These are phyloP conservation scores for Aspergillus nidulans DNA, from an alignment of 495 filamentous ascomycete species.

Conservation along the genomic window DNA sequence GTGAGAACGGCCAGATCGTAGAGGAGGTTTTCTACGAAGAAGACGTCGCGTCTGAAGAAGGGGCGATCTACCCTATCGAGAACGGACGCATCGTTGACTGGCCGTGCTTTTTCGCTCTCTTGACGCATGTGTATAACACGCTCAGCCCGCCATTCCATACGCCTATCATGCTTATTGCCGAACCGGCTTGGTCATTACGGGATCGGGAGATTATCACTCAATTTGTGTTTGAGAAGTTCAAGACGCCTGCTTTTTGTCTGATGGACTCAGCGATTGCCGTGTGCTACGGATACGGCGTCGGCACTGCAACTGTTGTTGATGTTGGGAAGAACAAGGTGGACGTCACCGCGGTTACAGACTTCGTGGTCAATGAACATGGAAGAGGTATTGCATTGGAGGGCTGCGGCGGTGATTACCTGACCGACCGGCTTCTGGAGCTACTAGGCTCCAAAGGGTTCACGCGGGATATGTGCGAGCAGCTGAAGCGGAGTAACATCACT, in stretches of 20 bases:
- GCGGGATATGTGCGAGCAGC: constrained; percentile 87
- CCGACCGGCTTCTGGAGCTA: constrained; percentile 63
- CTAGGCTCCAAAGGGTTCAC: constrained; percentile 68
- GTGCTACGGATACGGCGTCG: constrained; percentile 74
- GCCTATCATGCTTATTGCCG: constrained; percentile 79
- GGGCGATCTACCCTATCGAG: constrained; percentile 81
- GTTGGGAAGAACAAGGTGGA: constrained; percentile 89
- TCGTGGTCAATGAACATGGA: constrained; percentile 57
- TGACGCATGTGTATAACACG: constrained; percentile 79
- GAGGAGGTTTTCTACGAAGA: constrained; percentile 70
- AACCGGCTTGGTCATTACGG: constrained; percentile 79
- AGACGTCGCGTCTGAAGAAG: constrained; percentile 80
- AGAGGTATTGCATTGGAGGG: constrained; percentile 58
- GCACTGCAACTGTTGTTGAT: constrained; percentile 78
- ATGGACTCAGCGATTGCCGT: constrained; percentile 81
- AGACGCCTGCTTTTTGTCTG: constrained; percentile 80
- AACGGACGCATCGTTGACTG: constrained; percentile 83
- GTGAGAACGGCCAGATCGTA: constrained; percentile 21
- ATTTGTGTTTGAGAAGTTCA: constrained; percentile 96
- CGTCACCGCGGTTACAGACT: constrained; percentile 81
- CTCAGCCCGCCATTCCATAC: constrained; percentile 91
- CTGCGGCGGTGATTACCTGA: constrained; percentile 87
- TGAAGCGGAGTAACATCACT: constrained; percentile 84
- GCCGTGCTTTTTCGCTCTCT: constrained; percentile 85
- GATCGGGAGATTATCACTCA: constrained; percentile 80